Base-by-base conservation (phyloP, 2,329 filamentous ascomycete species). In the Nannizzia gypsea region DNA sequence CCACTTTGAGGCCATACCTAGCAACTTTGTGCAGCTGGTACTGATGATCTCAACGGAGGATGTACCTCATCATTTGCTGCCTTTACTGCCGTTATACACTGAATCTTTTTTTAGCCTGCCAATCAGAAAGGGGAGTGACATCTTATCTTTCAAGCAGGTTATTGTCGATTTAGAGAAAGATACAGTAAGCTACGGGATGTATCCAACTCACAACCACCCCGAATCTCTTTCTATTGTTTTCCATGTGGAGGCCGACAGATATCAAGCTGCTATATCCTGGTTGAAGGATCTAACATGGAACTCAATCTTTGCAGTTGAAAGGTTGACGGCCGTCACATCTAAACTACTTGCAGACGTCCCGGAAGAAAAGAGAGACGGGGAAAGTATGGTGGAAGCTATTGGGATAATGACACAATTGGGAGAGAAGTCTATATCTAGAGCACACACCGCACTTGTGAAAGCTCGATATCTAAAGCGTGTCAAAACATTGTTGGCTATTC, bases 21-120 rank as follows among this genome's bases (percentile, higher is more conserved):
- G 89, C 61, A 95, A 90, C 69, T 99, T 99, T 71, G 90, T 95
- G 5, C 87, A 92, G 66, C 81, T 97, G 61, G 86, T 84, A 55
- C 74, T 97, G 22, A 83, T 93, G 60, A 78, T 97, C 56, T 89
- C 89, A 58, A 95, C 90, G 0, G 81, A 84, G 1, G 78, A 83
- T 34, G 78, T 96, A 0, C 89, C 91, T 0, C 81, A 87, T n/a
- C 83, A 91, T 64, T 81, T 92, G 61, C 90, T 92, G 69, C 93
- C 93, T 2, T 75, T 99, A 22, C 78, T 97, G 55, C 81, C 86
- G 2, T 80, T 97, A 44, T 97, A 95, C 69, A 85, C 85, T 31
- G 89, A 91, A 69, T 93, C 92, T 69, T 96, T 97, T 77, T 99
- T 97, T 79, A 92, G 90, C 69, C 90, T 90, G 0, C 93, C 92